Base-by-base conservation (phyloP, 1,284 basidiomycete genomes). In the Cryptococcus hybrid region DNA sequence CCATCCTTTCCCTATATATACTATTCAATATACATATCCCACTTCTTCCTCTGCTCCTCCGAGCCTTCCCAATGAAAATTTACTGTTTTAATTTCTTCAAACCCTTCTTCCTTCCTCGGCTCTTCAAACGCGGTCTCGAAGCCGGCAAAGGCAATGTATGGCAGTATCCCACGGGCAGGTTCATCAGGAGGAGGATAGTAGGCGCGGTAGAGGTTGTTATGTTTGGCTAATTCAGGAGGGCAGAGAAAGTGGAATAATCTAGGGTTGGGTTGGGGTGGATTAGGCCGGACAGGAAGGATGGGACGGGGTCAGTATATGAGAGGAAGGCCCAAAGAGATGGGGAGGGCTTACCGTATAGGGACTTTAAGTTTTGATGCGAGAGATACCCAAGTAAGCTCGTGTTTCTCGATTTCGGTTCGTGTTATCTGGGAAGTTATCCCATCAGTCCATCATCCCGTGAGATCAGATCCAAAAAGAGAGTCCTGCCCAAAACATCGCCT, bases 131-230 rank as follows among this genome's bases (percentile, higher is more conserved):
- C 80, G 40, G 82, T 78, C 9, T 80, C 79, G 70, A 87, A 93
- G 5, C 82, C 75, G 8, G 74, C 77, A 63, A 89, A 87, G 1
- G 87, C 89, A 0, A 79, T 56, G 62, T 83, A 84, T 0, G 90
- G 89, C 2, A 92, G 67, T 7, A 88, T 57, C 13, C 83, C 79
- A 39, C 89, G 83, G 13, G 54, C 35, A 4, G 71, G 64, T 46
- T 71, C 70, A 39, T 61, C 55, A 3, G 55, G 42, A 0, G 74
- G 71, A 5, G 61, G 66, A 53, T 74, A 74, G 66, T 82, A 86
- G 38, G 89, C 85, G 36, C 92, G 84, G 71, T 93, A 94, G 3
- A 91, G 74, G 67, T 93, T 93, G 70, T 94, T 94, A 73, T 95
- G 92, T 85, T 86, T 89, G 3, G 90, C 89, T 3, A 95, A 81